Percentiles rank a stretch among this genome's conserved stretches.
Evolutionary conservation across 129 eudicot genomes (phyloP).

Genomic region (Flaveria robusta): DNA sequence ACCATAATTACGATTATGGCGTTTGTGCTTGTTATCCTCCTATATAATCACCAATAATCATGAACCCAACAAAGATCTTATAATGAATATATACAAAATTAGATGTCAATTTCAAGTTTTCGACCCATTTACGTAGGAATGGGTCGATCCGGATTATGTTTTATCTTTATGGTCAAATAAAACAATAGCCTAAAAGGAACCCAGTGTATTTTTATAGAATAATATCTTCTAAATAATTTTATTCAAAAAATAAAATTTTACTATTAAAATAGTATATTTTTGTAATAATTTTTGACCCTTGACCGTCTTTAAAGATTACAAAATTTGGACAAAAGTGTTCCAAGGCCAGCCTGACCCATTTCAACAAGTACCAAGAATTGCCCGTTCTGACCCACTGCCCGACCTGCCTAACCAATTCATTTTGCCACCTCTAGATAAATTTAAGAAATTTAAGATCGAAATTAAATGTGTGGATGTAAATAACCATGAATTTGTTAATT

Average conservation of each 20-base stretch:
- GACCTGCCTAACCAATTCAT: neutral
- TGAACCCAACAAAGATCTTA: neutral
- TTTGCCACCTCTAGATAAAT: neutral
- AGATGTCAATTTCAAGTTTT: neutral
- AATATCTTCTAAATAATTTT: too few species aligned
- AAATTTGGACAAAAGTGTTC: neutral
- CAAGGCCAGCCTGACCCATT: neutral
- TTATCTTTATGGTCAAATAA: too few species aligned
- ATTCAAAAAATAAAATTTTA: too few species aligned
- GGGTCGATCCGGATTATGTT: too few species aligned
- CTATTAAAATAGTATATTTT: neutral
- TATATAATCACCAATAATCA: constrained; percentile 19
- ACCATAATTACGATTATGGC: constrained; percentile 29
- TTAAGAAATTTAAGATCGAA: neutral
- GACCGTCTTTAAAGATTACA: neutral
- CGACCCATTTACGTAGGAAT: neutral
- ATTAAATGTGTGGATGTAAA: neutral
- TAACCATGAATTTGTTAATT: neutral
- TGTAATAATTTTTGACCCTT: neutral
- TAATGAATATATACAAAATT: neutral
- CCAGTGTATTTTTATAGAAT: neutral
- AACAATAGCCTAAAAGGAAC: neutral
- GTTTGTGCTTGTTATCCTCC: constrained; percentile 65
- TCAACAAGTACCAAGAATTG: neutral
- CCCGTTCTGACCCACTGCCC: neutral